A percentile compares a stretch with the other conserved stretches of the same genome.
These are phyloP conservation scores for Kondoa subrosea DNA, from an alignment of 768 basidiomycete species.

Conservation along the genomic window DNA sequence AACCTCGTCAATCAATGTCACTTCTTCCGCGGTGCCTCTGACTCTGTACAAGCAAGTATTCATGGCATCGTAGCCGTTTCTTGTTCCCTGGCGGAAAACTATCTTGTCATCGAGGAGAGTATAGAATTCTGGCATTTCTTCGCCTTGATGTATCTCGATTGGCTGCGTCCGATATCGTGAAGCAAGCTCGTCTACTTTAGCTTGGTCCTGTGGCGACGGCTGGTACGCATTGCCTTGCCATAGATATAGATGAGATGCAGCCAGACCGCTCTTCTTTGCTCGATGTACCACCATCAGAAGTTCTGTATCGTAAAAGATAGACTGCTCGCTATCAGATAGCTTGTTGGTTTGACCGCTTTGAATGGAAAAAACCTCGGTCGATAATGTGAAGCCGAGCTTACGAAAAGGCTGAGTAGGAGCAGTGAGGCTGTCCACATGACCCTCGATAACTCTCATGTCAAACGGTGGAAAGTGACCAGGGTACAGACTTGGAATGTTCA, in stretches of 20 bases:
- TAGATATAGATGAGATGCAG: background rate
- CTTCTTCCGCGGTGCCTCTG: background rate
- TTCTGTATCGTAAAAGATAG: background rate
- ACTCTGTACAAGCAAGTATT: conserved; percentile 7
- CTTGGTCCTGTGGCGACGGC: background rate
- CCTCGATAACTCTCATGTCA: too few species aligned
- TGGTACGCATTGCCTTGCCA: background rate
- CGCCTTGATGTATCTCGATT: background rate
- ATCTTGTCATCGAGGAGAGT: background rate
- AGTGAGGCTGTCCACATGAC: too few species aligned
- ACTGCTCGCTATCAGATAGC: background rate
- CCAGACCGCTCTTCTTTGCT: background rate
- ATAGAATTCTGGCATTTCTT: background rate
- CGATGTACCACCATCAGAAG: background rate
- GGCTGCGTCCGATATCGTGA: conserved; percentile 3
- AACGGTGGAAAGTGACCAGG: too few species aligned
- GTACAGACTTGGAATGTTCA: too few species aligned
- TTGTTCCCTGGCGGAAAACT: background rate
- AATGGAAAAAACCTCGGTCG: background rate
- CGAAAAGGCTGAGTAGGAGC: too few species aligned
- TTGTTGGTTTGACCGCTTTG: background rate
- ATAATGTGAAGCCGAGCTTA: too few species aligned
- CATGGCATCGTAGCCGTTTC: background rate
- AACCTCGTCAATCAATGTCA: background rate
- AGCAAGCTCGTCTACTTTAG: background rate